phyloP scores from a whole-genome alignment of 2,329 filamentous ascomycete species.

The Plenodomus biglobosus region DNA sequence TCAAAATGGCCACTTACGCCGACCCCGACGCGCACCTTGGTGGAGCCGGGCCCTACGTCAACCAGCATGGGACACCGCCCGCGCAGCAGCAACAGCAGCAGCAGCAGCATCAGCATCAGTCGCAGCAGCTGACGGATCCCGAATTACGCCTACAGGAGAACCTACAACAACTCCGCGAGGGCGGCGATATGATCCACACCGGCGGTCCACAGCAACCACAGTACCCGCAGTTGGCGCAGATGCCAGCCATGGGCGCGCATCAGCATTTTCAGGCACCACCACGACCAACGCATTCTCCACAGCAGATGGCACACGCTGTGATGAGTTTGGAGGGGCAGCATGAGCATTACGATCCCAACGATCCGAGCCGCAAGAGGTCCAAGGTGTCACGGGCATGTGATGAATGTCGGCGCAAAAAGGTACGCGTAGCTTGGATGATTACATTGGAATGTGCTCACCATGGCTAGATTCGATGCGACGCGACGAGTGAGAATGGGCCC shows the following conservation, averaged over 20 bases:
- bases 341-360: constrained; percentile 39
- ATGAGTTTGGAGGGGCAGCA: constrained; percentile 43
- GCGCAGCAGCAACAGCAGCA: constrained; percentile 37
- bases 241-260: constrained; percentile 32
- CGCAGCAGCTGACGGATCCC: constrained; percentile 35
- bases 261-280: constrained; percentile 40
- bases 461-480: constrained; percentile 44
- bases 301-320: constrained; percentile 45
- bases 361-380: constrained; percentile 42
- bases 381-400: constrained; percentile 49
- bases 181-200: constrained; percentile 36
- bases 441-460: constrained; percentile 15
- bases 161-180: constrained; percentile 38
- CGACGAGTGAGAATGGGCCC: constrained; percentile 45
- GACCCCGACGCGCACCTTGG: constrained; percentile 41
- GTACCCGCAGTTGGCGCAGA: constrained; percentile 31
- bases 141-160: constrained; percentile 41
- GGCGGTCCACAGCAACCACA: constrained; percentile 31
- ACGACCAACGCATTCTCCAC: constrained; percentile 42
- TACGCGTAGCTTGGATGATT: constrained; percentile 13
- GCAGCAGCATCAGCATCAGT: too few relatives aligned
- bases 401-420: constrained; percentile 47
- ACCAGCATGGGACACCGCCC: constrained; percentile 41
- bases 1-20: constrained; percentile 37
- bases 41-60: constrained; percentile 38